Conservation (phyloP, 2,329 filamentous ascomycete species). For the Calcarisporium arbuscula region DNA sequence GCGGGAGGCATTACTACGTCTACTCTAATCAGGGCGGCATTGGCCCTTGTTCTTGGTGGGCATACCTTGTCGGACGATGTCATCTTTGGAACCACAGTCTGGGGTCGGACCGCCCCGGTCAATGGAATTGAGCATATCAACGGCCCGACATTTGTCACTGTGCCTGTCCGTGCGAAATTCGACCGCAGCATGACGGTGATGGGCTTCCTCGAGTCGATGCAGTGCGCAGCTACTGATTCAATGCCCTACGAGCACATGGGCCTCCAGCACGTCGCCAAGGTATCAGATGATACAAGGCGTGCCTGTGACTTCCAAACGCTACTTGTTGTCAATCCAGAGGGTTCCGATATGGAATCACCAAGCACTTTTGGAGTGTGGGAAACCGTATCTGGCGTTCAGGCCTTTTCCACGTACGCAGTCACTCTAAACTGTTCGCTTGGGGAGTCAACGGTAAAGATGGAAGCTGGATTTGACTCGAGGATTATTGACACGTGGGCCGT, state of each 20-base stretch:
- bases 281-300: background rate
- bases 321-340: slow-evolving; percentile 1
- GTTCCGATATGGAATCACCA: too few species aligned
- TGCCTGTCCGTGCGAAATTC: background rate
- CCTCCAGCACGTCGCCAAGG: slow-evolving; percentile 13
- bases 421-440: slow-evolving; percentile 1
- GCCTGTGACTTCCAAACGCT: slow-evolving; percentile 1
- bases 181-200: background rate
- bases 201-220: background rate
- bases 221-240: background rate
- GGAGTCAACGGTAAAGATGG: background rate
- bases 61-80: background rate
- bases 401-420: slow-evolving; percentile 5
- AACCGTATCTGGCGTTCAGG: background rate
- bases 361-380: too few species aligned
- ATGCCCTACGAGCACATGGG: slow-evolving; percentile 2
- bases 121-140: slow-evolving; percentile 2
- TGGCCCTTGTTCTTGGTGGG: background rate
- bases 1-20: slow-evolving; percentile 1
- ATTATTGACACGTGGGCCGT: slow-evolving; percentile 2
- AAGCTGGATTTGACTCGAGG: slow-evolving; percentile 2
- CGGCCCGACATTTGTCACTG: slow-evolving; percentile 4
- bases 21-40: slow-evolving; percentile 2
- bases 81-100: slow-evolving; percentile 3
- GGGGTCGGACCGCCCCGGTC: slow-evolving; percentile 3